Evolutionary conservation across 176 grass and related monocot species (phyloP), one percentile per base, ranked within the genome.

Genomic region (Carex parvula): DNA sequence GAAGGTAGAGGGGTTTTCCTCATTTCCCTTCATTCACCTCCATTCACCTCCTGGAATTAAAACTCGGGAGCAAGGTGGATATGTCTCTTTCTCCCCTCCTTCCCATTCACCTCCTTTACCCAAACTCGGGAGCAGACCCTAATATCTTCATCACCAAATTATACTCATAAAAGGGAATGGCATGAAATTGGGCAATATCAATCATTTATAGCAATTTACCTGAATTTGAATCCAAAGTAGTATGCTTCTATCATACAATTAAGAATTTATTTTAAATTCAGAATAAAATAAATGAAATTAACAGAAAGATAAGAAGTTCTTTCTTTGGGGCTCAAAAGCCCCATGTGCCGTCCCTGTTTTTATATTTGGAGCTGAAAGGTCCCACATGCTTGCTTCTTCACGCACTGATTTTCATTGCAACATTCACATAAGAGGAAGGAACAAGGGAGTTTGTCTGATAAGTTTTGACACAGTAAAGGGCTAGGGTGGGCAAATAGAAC

Each of bases 191-290:
- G 20, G 41, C 67, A 70, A 11, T 22, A 73, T 73, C 41, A 22
- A 48, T 3, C 8, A 18, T 50, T 50, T 73, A 70, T 46, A 37
- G 68, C 17, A 7, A 20, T n/a, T 46, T 48, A 48, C 0, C 70
- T 0, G 1, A 44, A 24, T 48, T 50, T 50, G 41, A 50, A 21
- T 24, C 70, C 18, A 12, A 73, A 73, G 6, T 8, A 14, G 20
- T 73, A 48, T 73, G 70, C 18, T 73, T 71, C 32, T 72, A 72
- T 73, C 20, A 48, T 46, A 54, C 71, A 76, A 12, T 20, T 30
- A 7, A 29, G 70, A 54, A 29, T 76, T 50, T 14, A 26, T n/a
- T 32, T 52, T 53, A 54, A 54, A 55, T 55, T 30, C 9, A 22
- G 50, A 54, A 77, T 56, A 55, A 33, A 8, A 30, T 26, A 74